Conservation (phyloP, 495 filamentous ascomycete species). For the Podospora pseudocomata region DNA sequence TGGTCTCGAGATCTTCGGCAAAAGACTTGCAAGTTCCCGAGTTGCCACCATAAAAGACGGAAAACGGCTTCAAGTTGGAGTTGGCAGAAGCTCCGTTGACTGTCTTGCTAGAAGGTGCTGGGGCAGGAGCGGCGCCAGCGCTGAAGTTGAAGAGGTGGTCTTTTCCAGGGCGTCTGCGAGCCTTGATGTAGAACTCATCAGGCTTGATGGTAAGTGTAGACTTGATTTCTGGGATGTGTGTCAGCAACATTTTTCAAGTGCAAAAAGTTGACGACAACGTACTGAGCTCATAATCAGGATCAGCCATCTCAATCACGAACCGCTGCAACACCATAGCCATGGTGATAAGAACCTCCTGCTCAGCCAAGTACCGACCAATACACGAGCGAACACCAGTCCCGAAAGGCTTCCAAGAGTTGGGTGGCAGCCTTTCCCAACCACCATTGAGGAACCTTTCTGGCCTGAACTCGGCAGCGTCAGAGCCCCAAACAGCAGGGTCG, state of each 20-base stretch:
- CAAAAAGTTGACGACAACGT: neutral
- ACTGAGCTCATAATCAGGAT: conserved; percentile 55
- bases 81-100: neutral
- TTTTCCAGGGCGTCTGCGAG: conserved; percentile 45
- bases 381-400: conserved; percentile 41
- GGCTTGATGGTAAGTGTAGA: conserved; percentile 67
- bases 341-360: conserved; percentile 49
- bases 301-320: conserved; percentile 48
- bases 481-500: conserved; percentile 35
- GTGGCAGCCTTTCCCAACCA: conserved; percentile 45
- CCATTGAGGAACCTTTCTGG: conserved; percentile 56
- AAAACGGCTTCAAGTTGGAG: conserved; percentile 35
- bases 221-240: conserved; percentile 36
- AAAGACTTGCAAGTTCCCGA: conserved; percentile 66
- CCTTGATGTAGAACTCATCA: conserved; percentile 58
- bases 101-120: conserved; percentile 8
- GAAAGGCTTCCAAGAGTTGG: conserved; percentile 51
- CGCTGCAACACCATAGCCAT: conserved; percentile 49
- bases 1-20: conserved; percentile 53
- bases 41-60: conserved; percentile 63
- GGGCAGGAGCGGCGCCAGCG: conserved; percentile 1
- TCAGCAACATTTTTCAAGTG: neutral
- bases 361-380: conserved; percentile 49
- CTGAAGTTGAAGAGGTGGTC: conserved; percentile 33
- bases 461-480: conserved; percentile 28